Evolutionary conservation across 345 rosid species (phyloP).

Genomic region (Kandelia obovata): DNA sequence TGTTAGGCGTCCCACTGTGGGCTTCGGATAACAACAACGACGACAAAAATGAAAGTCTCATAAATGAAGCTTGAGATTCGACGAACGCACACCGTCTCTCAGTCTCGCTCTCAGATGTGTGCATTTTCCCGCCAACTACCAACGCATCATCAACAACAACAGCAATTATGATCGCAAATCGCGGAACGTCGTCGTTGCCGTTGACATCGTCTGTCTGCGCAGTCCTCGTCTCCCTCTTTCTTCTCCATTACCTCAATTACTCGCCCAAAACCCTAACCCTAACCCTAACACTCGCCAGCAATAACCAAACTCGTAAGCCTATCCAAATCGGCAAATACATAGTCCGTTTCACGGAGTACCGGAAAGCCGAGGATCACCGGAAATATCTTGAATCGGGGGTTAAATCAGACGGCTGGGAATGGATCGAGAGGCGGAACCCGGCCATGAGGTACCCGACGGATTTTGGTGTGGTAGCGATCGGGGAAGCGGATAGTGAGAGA

Average conservation of each 20-base stretch:
- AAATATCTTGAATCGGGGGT: conserved; percentile 52
- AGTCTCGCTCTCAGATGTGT: not conserved
- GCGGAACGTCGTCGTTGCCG: not conserved
- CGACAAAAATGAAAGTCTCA: too few relatives aligned
- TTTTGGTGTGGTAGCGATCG: conserved; percentile 64
- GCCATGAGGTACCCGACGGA: conserved; percentile 78
- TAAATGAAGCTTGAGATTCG: not conserved
- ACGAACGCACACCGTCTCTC: not conserved
- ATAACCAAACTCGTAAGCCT: not conserved
- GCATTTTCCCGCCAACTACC: conserved; percentile 20
- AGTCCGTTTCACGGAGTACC: conserved; percentile 74
- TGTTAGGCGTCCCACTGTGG: too few relatives aligned
- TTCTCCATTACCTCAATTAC: conserved; percentile 6
- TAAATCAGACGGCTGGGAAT: conserved; percentile 66
- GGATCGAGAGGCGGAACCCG: conserved; percentile 79
- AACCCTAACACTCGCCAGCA: conserved; percentile 18
- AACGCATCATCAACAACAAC: not conserved
- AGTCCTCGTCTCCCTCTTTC: conserved; percentile 15
- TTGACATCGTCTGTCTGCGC: conserved; percentile 9
- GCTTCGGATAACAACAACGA: too few relatives aligned
- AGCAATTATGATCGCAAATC: conserved; percentile 12
- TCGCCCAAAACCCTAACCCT: conserved; percentile 24
- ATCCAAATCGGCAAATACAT: conserved; percentile 41
- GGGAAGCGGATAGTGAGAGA: conserved; percentile 42
- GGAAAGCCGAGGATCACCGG: conserved; percentile 48